Evolutionary conservation across 2,329 filamentous ascomycete species (phyloP).

Genomic region (Ilyonectria destructans): DNA sequence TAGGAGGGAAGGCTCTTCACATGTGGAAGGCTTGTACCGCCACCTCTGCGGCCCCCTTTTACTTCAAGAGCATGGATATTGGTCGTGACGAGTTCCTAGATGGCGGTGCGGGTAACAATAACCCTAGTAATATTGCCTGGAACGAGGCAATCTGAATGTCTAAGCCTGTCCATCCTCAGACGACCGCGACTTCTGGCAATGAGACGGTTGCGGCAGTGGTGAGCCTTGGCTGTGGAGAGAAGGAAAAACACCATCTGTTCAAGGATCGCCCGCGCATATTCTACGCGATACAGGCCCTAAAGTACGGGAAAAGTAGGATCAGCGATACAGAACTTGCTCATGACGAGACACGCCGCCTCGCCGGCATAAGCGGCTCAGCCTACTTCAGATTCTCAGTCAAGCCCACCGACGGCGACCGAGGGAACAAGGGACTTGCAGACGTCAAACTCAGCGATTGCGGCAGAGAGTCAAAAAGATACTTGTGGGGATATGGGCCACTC

Average conservation of each 20-base stretch:
- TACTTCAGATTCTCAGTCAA: neutral
- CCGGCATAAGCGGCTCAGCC: neutral
- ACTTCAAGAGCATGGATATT: constrained; percentile 6
- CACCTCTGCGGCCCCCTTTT: constrained; percentile 4
- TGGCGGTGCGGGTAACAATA: constrained; percentile 5
- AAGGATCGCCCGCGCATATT: neutral
- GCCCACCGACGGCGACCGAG: neutral
- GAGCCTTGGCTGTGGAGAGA: neutral
- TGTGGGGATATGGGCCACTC: neutral
- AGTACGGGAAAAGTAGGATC: neutral
- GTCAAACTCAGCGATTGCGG: neutral
- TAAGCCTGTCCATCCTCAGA: neutral
- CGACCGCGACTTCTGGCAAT: neutral
- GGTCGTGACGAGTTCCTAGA: neutral
- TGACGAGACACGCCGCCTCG: neutral
- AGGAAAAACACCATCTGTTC: neutral
- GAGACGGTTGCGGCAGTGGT: neutral
- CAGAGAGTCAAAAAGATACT: neutral
- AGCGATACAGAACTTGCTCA: neutral
- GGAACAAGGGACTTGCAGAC: neutral
- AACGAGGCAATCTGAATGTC: constrained; percentile 12
- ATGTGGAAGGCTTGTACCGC: constrained; percentile 1
- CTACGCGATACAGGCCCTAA: neutral
- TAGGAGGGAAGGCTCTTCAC: neutral
- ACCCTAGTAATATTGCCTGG: constrained; percentile 5